Evolutionary conservation across 1,284 basidiomycete genomes (phyloP).

Genomic region (Coniferiporia weirii): DNA sequence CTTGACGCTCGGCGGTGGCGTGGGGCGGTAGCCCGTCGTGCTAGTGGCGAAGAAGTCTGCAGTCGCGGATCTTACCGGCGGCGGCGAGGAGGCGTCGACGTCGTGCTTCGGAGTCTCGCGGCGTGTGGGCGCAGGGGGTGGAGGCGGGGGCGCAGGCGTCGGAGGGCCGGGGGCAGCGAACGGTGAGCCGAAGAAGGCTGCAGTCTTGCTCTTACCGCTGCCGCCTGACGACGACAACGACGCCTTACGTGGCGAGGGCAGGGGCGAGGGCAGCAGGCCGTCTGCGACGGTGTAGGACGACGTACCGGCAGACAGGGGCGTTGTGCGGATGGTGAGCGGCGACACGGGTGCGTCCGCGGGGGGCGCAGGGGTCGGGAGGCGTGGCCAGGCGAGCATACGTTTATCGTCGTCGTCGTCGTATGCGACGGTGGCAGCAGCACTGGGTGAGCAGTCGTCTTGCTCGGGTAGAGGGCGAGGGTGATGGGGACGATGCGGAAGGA

Average conservation of each 20-base stretch:
- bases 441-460: not conserved
- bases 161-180: slow-evolving; percentile 31
- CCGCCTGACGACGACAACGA: not conserved
- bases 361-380: slow-evolving; percentile 14
- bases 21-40: slow-evolving; percentile 10
- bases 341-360: not conserved
- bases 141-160: slow-evolving; percentile 24
- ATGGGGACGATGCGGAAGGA: not conserved
- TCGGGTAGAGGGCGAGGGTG: not conserved
- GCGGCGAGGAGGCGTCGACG: not conserved
- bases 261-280: slow-evolving; percentile 13
- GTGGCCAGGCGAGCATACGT: slow-evolving; percentile 15
- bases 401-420: slow-evolving; percentile 4
- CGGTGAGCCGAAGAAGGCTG: slow-evolving; percentile 31
- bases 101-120: not conserved
- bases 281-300: not conserved
- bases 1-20: slow-evolving; percentile 18
- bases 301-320: not conserved
- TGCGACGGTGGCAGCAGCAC: not conserved
- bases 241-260: slow-evolving; percentile 10
- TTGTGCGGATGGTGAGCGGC: slow-evolving; percentile 2
- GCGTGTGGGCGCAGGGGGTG: slow-evolving; percentile 20
- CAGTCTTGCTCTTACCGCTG: slow-evolving; percentile 20
- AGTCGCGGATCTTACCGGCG: slow-evolving; percentile 26
- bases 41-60: slow-evolving; percentile 32